Evolutionary conservation across 1,284 basidiomycete species (phyloP), one percentile per base, ranked within the genome.

Genomic region (Inonotus hispidus): DNA sequence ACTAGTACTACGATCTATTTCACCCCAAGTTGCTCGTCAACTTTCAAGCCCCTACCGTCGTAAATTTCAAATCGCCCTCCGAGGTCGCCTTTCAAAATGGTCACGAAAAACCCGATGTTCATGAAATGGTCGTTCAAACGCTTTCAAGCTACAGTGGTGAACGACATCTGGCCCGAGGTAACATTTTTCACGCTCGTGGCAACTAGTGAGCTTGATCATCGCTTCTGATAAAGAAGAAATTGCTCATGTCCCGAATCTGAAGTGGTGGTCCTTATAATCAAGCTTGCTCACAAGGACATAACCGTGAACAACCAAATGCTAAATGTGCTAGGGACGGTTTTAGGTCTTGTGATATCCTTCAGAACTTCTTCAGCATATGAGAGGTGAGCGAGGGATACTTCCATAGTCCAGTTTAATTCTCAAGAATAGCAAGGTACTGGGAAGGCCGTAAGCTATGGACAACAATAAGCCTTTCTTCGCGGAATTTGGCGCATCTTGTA

Each of bases 391-490:
- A 3, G 63, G 25, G 25, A 6, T 19, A 13, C 41, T 16, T 19
- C 21, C 8, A 49, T n/a, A 11, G 27, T 29, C 35, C n/a, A 53
- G n/a, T 58, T 1, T n/a, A 11, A 21, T 41, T n/a, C 45, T 55
- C 27, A 49, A 32, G 8, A 32, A 14, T 47, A 37, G 8, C 43
- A 11, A 85, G 82, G 64, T 86, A 82, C 68, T 79, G 80, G 64
- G 83, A 85, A 66, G 83, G 84, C 37, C 72, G 83, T 53, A 85
- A 82, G 69, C 76, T 85, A 71, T 87, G 84, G 83, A 81, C 82
- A 0, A 82, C 77, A 63, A 83, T 85, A 58, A 70, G 69, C n/a
- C 74, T 79, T 39, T 74, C 77, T 19, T 82, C 81, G 0, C 73
- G 82, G 55, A 85, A 83, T 66, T 68, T 84, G 45, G 80, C 80